A percentile compares a stretch with the other conserved stretches of the same genome.
phyloP scores from a whole-genome alignment of 2,329 filamentous ascomycete genomes.

The Phaeosphaeria sp. region DNA sequence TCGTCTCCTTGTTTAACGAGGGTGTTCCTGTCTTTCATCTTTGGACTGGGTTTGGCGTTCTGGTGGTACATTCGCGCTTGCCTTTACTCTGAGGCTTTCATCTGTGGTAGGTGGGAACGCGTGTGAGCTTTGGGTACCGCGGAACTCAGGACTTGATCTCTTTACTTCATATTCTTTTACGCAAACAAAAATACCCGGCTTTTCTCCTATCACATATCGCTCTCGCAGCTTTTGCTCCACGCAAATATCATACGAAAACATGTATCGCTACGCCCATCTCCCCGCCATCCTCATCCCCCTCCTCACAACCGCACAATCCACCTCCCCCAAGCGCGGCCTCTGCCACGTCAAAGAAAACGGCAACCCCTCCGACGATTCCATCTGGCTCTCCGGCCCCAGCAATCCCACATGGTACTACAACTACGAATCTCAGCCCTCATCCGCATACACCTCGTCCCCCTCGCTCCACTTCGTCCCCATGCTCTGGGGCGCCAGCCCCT shows the following conservation, averaged over 20 bases:
- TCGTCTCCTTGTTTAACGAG: neutral
- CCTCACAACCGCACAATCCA: constrained; percentile 21
- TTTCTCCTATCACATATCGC: neutral
- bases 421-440: constrained; percentile 66
- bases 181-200: neutral
- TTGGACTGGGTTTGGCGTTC: neutral
- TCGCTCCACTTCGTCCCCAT: constrained; percentile 78
- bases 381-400: constrained; percentile 65
- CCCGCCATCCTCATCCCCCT: neutral
- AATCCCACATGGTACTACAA: constrained; percentile 87
- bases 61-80: neutral
- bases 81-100: neutral
- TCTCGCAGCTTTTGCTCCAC: too few species aligned
- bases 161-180: neutral
- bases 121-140: too few species aligned
- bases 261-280: neutral
- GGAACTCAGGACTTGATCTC: too few species aligned
- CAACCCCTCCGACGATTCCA: constrained; percentile 66
- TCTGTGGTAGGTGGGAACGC: neutral
- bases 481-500: constrained; percentile 69
- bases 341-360: constrained; percentile 67
- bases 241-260: neutral
- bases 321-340: constrained; percentile 73
- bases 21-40: neutral
- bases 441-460: constrained; percentile 51